phyloP scores from a whole-genome alignment of 169 alveolate species.

The Plasmodium malariae region DNA sequence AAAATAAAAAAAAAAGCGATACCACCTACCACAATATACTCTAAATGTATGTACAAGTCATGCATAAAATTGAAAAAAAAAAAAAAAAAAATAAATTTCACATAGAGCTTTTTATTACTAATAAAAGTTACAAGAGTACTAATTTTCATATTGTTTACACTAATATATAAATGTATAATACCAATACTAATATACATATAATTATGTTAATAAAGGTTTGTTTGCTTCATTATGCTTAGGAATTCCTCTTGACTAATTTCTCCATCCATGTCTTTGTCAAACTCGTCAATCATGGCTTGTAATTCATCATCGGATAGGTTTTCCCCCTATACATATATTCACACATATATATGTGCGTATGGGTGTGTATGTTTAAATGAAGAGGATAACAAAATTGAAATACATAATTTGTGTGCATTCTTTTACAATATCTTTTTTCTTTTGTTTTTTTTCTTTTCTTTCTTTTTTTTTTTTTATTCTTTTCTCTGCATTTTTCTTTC shows the following conservation, averaged over 20 bases:
- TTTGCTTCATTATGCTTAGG: slow-evolving; percentile 96
- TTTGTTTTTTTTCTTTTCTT: too few relatives aligned
- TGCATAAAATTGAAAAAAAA: slow-evolving; percentile 28
- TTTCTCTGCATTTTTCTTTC: too few relatives aligned
- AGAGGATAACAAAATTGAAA: too few relatives aligned
- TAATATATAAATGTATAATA: neutral
- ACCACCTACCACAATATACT: too few relatives aligned
- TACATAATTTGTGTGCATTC: too few relatives aligned
- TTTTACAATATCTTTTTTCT: too few relatives aligned
- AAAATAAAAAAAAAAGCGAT: too few relatives aligned
- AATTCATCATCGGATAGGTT: slow-evolving; percentile 97
- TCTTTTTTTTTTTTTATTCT: too few relatives aligned
- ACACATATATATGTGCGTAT: too few relatives aligned
- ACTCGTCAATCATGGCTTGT: slow-evolving; percentile 98
- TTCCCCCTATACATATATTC: slow-evolving; percentile 93
- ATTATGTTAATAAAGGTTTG: slow-evolving; percentile 89
- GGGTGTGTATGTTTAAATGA: too few relatives aligned
- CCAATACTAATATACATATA: neutral
- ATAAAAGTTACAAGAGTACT: too few relatives aligned
- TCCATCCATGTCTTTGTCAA: slow-evolving; percentile 98
- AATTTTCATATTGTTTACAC: neutral
- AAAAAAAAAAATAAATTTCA: slow-evolving; percentile 18
- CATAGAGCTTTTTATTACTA: too few relatives aligned
- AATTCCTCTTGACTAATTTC: slow-evolving; percentile 95
- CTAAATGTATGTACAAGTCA: slow-evolving; percentile 49